phyloP scores from a whole-genome alignment of 2,329 filamentous ascomycete species.

The Aspergillus aculeatinus region DNA sequence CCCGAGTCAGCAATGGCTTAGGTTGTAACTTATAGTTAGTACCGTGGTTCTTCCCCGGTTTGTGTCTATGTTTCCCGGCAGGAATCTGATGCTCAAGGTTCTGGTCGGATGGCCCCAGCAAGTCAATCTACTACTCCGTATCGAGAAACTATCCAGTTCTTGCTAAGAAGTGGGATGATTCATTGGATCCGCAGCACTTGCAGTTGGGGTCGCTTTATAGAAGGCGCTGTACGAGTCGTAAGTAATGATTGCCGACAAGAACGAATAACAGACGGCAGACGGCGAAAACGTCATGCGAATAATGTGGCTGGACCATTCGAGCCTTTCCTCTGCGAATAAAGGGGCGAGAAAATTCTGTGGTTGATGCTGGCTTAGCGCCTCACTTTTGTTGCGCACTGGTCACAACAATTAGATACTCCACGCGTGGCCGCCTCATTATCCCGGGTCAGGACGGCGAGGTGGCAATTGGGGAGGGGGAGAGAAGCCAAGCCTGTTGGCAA shows the following conservation, averaged over 20 bases:
- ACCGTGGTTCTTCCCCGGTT: background rate
- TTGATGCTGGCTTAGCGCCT: slow-evolving; percentile 21
- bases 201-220: background rate
- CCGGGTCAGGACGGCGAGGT: slow-evolving; percentile 10
- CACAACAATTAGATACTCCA: slow-evolving; percentile 15
- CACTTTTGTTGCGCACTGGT: slow-evolving; percentile 21
- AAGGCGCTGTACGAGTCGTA: background rate
- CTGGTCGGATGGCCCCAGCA: background rate
- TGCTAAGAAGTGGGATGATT: background rate
- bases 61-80: background rate
- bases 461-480: slow-evolving; percentile 6
- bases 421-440: slow-evolving; percentile 24
- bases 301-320: slow-evolving; percentile 12
- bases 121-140: background rate
- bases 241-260: background rate
- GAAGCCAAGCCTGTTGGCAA: slow-evolving; percentile 13
- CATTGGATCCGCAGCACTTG: background rate
- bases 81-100: background rate
- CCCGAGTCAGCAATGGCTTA: slow-evolving; percentile 7
- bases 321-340: slow-evolving; percentile 12
- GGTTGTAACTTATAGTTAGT: too few relatives aligned
- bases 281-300: background rate
- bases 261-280: background rate
- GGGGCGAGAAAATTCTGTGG: slow-evolving; percentile 9
- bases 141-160: background rate